Base-by-base conservation (phyloP, 306 rosid species). In the Canavalia gladiata region DNA sequence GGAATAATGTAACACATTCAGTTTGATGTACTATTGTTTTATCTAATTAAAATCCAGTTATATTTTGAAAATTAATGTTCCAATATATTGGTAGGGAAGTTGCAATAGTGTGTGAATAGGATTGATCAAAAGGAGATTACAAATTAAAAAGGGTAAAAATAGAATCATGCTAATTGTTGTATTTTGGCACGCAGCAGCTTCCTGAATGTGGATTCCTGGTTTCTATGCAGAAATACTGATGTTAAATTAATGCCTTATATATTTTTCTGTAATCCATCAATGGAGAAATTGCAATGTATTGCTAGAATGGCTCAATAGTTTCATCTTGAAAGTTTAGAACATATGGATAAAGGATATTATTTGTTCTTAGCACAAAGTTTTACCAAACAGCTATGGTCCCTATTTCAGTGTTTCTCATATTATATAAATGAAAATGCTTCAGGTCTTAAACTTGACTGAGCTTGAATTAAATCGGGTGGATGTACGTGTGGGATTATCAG, bases 381-480 rank as follows among this genome's bases (percentile, higher is more conserved):
- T 74, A 25, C 62, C 29, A 28, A 78, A 69, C n/a, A 25, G 55
- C 10, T 11, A 39, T 41, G 1, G 28, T 60, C 25, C 34, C 13
- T 68, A 42, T 75, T 54, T 69, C 49, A 39, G 54, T 64, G 66
- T 81, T 56, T 74, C 79, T 80, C 51, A 64, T 79, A 81, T 69
- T 39, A 78, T 80, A 7, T 29, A 37, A 55, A 82, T 85, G 82
- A 9, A 78, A 75, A 74, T 84, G 41, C 25, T 84, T 87, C 98
- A 95, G 98, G 97, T 95, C 83, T 88, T 93, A 88, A 95, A 95
- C 86, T 87, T 95, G 84, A 95, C 97, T 0, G 99, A 95, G 87
- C 99, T 91, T 76, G 98, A 93, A 84, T 84, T 95, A 47, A 92
- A 93, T 74, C 94, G 99, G 74, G 98, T 95, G 86, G 99, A 95